A percentile compares a stretch with the other conserved stretches of the same genome.
Evolutionary conservation across 257 asterid genomes (phyloP).

Genomic region (Eustoma russellianum): DNA sequence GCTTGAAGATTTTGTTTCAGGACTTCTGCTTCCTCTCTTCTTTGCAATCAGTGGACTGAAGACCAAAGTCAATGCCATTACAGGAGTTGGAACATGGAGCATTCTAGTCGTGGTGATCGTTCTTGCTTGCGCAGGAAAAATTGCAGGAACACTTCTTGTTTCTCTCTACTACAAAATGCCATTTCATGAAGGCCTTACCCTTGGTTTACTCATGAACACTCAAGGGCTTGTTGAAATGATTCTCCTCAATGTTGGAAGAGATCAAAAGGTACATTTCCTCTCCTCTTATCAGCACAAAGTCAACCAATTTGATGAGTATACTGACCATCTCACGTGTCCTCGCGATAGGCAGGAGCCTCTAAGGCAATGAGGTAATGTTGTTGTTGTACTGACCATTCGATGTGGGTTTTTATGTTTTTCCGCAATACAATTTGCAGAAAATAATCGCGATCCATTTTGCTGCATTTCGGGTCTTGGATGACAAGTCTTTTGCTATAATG

Average conservation of each 20-base stretch:
- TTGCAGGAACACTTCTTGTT: constrained; percentile 45
- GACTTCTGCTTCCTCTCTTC: constrained; percentile 51
- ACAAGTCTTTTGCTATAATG: constrained; percentile 53
- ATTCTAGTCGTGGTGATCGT: constrained; percentile 41
- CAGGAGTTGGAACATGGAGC: constrained; percentile 43
- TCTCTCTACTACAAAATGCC: constrained; percentile 45
- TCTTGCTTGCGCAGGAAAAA: constrained; percentile 53
- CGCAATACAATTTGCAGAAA: too few relatives aligned
- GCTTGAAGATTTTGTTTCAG: constrained; percentile 53
- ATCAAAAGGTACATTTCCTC: constrained; percentile 30
- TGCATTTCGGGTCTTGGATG: constrained; percentile 40
- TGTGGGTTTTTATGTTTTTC: too few relatives aligned
- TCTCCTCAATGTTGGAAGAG: constrained; percentile 55
- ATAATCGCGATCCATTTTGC: too few relatives aligned
- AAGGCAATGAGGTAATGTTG: too few relatives aligned
- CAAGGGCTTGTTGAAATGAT: constrained; percentile 63
- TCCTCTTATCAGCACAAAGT: too few relatives aligned
- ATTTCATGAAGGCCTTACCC: constrained; percentile 42
- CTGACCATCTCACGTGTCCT: too few relatives aligned
- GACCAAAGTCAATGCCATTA: constrained; percentile 35
- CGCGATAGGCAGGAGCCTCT: too few relatives aligned
- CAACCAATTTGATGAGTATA: too few relatives aligned
- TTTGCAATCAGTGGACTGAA: constrained; percentile 60
- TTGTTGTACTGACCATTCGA: too few relatives aligned
- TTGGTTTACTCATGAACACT: constrained; percentile 67